phyloP scores from a whole-genome alignment of 2,329 filamentous ascomycete genomes.

The Clarireedia homoeocarpa region DNA sequence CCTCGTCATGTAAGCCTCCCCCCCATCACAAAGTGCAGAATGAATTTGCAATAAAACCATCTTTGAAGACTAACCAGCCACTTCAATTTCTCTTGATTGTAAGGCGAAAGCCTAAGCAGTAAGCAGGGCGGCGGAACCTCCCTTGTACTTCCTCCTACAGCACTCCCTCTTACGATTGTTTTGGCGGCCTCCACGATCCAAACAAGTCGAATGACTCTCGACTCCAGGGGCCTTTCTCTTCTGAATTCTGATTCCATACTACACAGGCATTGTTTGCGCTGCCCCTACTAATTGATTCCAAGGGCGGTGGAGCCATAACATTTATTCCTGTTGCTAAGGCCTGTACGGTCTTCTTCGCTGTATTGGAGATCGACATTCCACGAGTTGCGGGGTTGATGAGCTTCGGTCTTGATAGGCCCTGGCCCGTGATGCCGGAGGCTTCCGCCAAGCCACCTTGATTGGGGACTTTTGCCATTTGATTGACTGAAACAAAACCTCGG shows the following conservation, averaged over 20 bases:
- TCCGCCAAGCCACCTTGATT: not conserved
- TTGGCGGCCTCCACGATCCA: conserved; percentile 21
- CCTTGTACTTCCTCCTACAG: too few relatives aligned
- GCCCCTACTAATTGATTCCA: not conserved
- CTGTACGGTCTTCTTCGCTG: conserved; percentile 19
- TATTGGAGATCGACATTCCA: conserved; percentile 19
- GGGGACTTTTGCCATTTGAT: conserved; percentile 1
- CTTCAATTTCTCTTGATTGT: too few relatives aligned
- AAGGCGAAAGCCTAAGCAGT: too few relatives aligned
- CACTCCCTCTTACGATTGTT: not conserved
- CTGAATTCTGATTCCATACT: not conserved
- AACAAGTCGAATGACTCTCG: conserved; percentile 32
- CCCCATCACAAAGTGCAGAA: too few relatives aligned
- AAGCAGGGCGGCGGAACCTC: too few relatives aligned
- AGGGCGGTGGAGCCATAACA: conserved; percentile 9
- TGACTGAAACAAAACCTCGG: conserved; percentile 6
- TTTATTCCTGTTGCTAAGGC: conserved; percentile 8
- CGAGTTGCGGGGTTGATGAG: conserved; percentile 24
- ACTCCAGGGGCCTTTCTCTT: conserved; percentile 28
- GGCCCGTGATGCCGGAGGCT: not conserved
- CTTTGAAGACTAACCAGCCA: too few relatives aligned
- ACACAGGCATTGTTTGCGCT: not conserved
- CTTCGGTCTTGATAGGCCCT: conserved; percentile 12
- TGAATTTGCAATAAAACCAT: too few relatives aligned
- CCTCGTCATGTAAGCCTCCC: too few relatives aligned